Percentiles rank a stretch among this genome's conserved stretches.
phyloP scores from a whole-genome alignment of 331 rosid genomes.

The Quercus lobata region DNA sequence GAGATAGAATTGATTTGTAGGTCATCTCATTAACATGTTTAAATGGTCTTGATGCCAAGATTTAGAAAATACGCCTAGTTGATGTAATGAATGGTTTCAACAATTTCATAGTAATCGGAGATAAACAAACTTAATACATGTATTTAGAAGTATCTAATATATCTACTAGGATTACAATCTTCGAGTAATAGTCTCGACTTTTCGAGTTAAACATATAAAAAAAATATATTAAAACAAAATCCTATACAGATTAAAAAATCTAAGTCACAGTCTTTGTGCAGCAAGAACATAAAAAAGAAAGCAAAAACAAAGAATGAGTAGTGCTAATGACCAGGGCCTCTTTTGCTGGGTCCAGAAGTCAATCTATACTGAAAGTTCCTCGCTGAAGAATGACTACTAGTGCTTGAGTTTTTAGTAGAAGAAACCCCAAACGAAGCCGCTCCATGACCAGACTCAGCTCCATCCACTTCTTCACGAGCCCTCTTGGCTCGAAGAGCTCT shows the following conservation, averaged over 20 bases:
- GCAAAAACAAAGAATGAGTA: neutral
- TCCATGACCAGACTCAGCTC: conserved; percentile 17
- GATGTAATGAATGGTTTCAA: neutral
- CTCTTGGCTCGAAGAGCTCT: conserved; percentile 41
- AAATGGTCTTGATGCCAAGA: neutral
- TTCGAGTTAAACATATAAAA: conserved; percentile 10
- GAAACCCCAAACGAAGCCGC: conserved; percentile 43
- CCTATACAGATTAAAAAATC: neutral
- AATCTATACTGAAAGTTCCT: conserved; percentile 41
- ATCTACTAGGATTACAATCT: neutral
- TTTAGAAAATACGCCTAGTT: neutral
- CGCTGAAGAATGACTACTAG: conserved; percentile 17
- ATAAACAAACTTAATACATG: neutral
- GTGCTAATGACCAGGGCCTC: conserved; percentile 73
- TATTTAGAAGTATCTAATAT: neutral
- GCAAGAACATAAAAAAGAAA: conserved; percentile 2
- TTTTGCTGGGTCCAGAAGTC: conserved; percentile 87
- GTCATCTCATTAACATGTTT: neutral
- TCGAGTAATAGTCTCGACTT: neutral
- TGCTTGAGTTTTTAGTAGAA: conserved; percentile 29
- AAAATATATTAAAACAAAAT: neutral
- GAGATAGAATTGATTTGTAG: neutral
- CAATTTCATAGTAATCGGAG: neutral
- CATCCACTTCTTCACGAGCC: conserved; percentile 16
- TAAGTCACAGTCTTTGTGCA: neutral